A percentile compares a stretch with the other conserved stretches of the same genome.
phyloP scores from a whole-genome alignment of 2,329 filamentous ascomycete genomes.

The Xylariales sp. region DNA sequence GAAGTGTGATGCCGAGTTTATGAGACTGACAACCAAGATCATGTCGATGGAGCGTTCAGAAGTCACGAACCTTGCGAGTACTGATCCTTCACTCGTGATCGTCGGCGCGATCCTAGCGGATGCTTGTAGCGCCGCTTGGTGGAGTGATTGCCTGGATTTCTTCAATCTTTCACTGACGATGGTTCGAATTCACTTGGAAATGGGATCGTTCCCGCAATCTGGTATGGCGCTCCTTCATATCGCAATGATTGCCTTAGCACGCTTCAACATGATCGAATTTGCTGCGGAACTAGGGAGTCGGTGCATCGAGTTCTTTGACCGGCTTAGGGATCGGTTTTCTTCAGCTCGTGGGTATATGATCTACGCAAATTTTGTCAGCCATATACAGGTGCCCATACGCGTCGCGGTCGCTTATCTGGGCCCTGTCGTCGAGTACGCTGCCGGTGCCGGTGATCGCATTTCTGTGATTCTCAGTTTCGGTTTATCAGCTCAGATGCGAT shows the following conservation, averaged over 20 bases:
- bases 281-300: conserved; percentile 61
- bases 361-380: conserved; percentile 65
- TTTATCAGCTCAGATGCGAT: conserved; percentile 59
- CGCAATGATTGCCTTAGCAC: conserved; percentile 60
- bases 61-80: conserved; percentile 37
- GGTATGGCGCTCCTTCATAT: conserved; percentile 65
- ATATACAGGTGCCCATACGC: conserved; percentile 59
- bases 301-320: conserved; percentile 60
- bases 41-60: conserved; percentile 49
- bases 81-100: conserved; percentile 53
- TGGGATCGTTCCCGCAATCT: conserved; percentile 64
- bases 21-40: conserved; percentile 55
- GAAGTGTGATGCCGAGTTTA: conserved; percentile 72
- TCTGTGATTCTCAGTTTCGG: conserved; percentile 69
- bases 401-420: conserved; percentile 58
- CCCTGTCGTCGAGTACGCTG: conserved; percentile 60
- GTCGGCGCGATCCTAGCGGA: conserved; percentile 68
- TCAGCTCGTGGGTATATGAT: conserved; percentile 65
- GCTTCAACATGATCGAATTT: conserved; percentile 67
- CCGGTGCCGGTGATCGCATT: conserved; percentile 64
- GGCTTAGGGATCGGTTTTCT: conserved; percentile 59
- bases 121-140: conserved; percentile 66
- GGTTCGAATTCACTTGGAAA: conserved; percentile 59
- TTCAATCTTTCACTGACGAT: conserved; percentile 67
- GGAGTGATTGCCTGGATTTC: conserved; percentile 67